Evolutionary conservation across 2,329 filamentous ascomycete species (phyloP).

Genomic region (Botrytis deweyae): DNA sequence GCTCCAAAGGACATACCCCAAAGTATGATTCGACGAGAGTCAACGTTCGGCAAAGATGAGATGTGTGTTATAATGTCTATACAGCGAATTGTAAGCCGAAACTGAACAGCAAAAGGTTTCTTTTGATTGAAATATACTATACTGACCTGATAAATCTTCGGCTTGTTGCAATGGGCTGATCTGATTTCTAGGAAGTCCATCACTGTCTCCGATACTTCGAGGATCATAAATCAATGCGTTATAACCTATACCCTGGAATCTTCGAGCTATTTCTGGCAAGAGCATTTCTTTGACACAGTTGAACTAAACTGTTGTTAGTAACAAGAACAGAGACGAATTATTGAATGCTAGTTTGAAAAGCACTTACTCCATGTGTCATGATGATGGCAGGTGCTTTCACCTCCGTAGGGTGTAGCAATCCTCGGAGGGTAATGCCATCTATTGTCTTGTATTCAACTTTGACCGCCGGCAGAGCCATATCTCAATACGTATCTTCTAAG

Average conservation of each 20-base stretch:
- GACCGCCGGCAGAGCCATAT: not conserved
- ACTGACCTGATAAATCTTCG: constrained; percentile 32
- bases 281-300: constrained; percentile 28
- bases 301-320: constrained; percentile 21
- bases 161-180: constrained; percentile 39
- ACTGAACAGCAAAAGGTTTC: not conserved
- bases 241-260: constrained; percentile 35
- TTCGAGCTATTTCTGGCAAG: constrained; percentile 22
- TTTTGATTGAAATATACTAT: not conserved
- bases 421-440: not conserved
- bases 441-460: not conserved
- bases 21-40: not conserved
- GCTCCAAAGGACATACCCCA: not conserved
- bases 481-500: not conserved
- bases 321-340: not conserved
- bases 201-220: constrained; percentile 39
- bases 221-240: constrained; percentile 42
- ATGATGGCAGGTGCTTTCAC: not conserved
- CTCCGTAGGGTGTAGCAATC: not conserved
- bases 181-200: constrained; percentile 38
- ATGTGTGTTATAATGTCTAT: not conserved
- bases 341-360: not conserved
- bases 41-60: not conserved
- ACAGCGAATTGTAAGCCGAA: not conserved
- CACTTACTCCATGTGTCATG: not conserved